phyloP scores from a whole-genome alignment of 192 early-diverging fungal species.

The Coemansia sp. region DNA sequence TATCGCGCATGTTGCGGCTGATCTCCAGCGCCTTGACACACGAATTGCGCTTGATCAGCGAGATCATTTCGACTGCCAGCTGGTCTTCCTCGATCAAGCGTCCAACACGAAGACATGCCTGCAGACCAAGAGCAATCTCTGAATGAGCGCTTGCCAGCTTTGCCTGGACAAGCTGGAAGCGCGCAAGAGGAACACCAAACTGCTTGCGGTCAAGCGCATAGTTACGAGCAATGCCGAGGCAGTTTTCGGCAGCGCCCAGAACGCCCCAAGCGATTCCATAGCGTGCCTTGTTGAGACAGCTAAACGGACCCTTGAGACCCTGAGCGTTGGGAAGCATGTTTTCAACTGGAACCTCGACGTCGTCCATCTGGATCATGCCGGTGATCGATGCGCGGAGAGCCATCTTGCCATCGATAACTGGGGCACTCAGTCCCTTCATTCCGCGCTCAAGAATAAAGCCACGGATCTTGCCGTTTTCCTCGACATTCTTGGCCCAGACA shows the following conservation, averaged over 20 bases:
- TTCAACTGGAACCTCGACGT: slow-evolving; percentile 87
- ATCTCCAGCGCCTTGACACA: slow-evolving; percentile 92
- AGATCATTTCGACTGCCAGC: slow-evolving; percentile 92
- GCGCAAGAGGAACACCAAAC: slow-evolving; percentile 88
- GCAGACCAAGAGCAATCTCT: slow-evolving; percentile 88
- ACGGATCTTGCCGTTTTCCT: slow-evolving; percentile 81
- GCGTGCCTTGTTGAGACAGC: slow-evolving; percentile 96
- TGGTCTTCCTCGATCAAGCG: slow-evolving; percentile 86
- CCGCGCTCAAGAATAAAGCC: slow-evolving; percentile 95
- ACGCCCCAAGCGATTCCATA: slow-evolving; percentile 98
- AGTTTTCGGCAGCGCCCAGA: slow-evolving; percentile 91
- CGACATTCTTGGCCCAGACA: slow-evolving; percentile 86
- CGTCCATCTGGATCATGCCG: slow-evolving; percentile 99
- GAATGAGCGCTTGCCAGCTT: slow-evolving; percentile 93
- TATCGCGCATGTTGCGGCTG: slow-evolving; percentile 84
- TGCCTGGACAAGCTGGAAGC: slow-evolving; percentile 94
- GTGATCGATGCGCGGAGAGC: slow-evolving; percentile 91
- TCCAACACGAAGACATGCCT: slow-evolving; percentile 88
- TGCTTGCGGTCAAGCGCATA: slow-evolving; percentile 90
- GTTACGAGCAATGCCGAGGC: slow-evolving; percentile 82
- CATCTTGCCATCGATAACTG: slow-evolving; percentile 93
- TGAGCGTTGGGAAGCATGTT: slow-evolving; percentile 89
- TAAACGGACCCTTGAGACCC: slow-evolving; percentile 94
- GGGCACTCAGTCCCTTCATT: slow-evolving; percentile 88
- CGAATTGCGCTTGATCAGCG: slow-evolving; percentile 94